phyloP scores from a whole-genome alignment of 805 yeast genomes.

The Pichia deserticola region DNA sequence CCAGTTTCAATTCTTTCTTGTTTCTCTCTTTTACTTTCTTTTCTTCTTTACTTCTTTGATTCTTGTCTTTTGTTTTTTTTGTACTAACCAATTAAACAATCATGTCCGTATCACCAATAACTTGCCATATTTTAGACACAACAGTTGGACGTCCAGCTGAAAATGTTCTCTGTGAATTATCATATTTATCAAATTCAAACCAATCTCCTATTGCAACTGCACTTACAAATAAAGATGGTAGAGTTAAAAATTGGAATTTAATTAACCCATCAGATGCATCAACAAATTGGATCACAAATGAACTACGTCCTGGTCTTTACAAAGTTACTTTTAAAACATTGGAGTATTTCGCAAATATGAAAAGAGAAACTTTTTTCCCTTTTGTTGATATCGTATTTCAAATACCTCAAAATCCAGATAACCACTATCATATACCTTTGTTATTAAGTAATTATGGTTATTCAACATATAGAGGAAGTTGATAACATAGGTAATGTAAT shows the following conservation, averaged over 20 bases:
- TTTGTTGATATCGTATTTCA: slow-evolving; percentile 74
- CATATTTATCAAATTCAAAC: slow-evolving; percentile 24
- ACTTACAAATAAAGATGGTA: slow-evolving; percentile 72
- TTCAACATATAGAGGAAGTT: slow-evolving; percentile 77
- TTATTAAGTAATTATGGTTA: slow-evolving; percentile 80
- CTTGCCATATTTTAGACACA: slow-evolving; percentile 88
- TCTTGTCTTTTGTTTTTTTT: not conserved
- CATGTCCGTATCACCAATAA: slow-evolving; percentile 44
- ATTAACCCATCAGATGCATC: slow-evolving; percentile 7
- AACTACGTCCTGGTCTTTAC: slow-evolving; percentile 55
- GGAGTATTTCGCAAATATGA: slow-evolving; percentile 43
- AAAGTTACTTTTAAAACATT: slow-evolving; percentile 73
- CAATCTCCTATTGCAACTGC: slow-evolving; percentile 53
- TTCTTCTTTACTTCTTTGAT: not conserved
- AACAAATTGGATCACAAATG: slow-evolving; percentile 31
- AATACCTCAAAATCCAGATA: slow-evolving; percentile 57
- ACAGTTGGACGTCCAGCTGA: slow-evolving; percentile 76
- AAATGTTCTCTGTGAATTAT: slow-evolving; percentile 62
- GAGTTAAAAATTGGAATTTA: slow-evolving; percentile 59
- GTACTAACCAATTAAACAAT: not conserved
- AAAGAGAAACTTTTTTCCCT: slow-evolving; percentile 66
- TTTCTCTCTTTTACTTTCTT: not conserved
- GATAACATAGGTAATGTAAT: not conserved
- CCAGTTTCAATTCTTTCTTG: not conserved
- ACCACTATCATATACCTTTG: slow-evolving; percentile 87